Base-by-base conservation (phyloP, 768 basidiomycete genomes). In the Serendipita indica region DNA sequence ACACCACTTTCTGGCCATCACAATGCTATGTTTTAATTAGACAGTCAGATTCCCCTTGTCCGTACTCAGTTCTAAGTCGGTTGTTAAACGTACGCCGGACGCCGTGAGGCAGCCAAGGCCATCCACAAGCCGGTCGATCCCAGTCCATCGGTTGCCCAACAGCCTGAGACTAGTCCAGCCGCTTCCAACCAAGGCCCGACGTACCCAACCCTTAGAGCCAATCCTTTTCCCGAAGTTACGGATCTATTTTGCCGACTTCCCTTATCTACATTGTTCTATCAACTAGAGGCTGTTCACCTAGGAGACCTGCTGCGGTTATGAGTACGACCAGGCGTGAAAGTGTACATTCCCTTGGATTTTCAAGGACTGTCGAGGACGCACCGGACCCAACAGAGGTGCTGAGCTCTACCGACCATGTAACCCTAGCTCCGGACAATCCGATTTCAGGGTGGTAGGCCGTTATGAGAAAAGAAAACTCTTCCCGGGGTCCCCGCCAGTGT, bases 11-110 rank as follows among this genome's bases (percentile, higher is more conserved):
- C 72, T 75, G 78, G 73, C 78, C 78, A 79, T 81, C 77, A 75
- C 79, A 82, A 82, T 82, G 80, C 81, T 83, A 79, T 82, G 81
- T 82, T 82, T 81, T 81, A 82, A 81, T 83, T 82, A 82, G 79
- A 82, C 81, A 82, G 80, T 82, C 81, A 79, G 80, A 82, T 82
- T 82, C 80, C 80, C 81, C n/a, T 80, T 79, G 78, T 80, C 82
- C 81, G 79, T 77, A 77, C 78, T 81, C 80, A 81, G 79, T 81
- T 82, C 80, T 80, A 78, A 81, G 76, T 81, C 65, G 73, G 73
- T 80, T 77, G 78, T 81, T 81, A 79, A 81, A 66, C 72, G 74
- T 75, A 68, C 75, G 68, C 78, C 77, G 70, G 78, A 81, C 73
- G 75, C 76, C 76, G 74, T 70, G 73, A 70, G 69, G 75, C 77